phyloP scores from a whole-genome alignment of 768 basidiomycete genomes.

The Pleurotus eryngii region DNA sequence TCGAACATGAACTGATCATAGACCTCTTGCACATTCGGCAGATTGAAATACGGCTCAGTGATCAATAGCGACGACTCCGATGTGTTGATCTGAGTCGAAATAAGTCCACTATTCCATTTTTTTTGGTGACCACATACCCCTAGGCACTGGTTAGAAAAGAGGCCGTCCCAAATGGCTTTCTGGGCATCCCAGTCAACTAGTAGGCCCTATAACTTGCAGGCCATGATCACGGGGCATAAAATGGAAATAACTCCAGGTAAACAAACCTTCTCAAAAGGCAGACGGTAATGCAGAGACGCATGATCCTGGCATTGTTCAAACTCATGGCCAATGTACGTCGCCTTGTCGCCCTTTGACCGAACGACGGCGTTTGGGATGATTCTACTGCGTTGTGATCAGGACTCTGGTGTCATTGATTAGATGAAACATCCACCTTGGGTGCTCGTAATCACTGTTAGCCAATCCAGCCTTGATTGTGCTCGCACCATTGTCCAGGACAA shows the following conservation, averaged over 20 bases:
- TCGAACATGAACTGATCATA: constrained; percentile 97
- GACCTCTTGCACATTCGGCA: constrained; percentile 86
- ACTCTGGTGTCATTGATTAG: too few species aligned
- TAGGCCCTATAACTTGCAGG: constrained; percentile 61
- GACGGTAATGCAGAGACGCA: constrained; percentile 74
- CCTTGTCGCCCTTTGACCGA: constrained; percentile 80
- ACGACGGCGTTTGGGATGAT: constrained; percentile 79
- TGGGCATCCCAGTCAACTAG: constrained; percentile 94
- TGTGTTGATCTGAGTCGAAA: constrained; percentile 59
- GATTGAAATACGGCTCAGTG: constrained; percentile 93
- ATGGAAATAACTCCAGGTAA: constrained; percentile 11
- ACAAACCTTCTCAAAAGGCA: constrained; percentile 85
- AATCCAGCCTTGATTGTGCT: constrained; percentile 76
- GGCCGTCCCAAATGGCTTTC: constrained; percentile 90
- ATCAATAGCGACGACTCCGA: constrained; percentile 72
- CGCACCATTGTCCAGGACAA: constrained; percentile 88
- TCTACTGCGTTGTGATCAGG: constrained; percentile 29
- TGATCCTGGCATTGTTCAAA: constrained; percentile 73
- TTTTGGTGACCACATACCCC: constrained; percentile 40
- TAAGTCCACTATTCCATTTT: too few species aligned
- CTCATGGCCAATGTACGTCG: constrained; percentile 85
- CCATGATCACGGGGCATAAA: constrained; percentile 3
- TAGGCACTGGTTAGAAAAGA: constrained; percentile 73
- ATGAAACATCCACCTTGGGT: constrained; percentile 25
- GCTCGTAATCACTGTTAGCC: constrained; percentile 26